These are phyloP conservation scores for Coemansia sp. DNA, from an alignment of 192 early-diverging fungal species.

Conservation along the genomic window DNA sequence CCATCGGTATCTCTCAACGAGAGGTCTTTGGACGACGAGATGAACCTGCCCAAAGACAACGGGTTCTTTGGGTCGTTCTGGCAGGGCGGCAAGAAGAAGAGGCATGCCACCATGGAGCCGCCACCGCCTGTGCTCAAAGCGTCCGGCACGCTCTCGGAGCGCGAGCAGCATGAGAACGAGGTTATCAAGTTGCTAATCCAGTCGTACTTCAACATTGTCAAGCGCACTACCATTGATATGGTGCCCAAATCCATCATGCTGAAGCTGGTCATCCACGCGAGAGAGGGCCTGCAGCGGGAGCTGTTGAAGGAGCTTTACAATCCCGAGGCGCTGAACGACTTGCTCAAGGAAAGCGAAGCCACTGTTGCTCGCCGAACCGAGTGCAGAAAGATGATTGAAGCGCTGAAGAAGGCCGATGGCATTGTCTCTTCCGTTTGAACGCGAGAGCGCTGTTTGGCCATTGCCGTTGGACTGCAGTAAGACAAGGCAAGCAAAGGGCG, in stretches of 20 bases:
- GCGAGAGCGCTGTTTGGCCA: neutral
- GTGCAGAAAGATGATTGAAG: slow-evolving; percentile 98
- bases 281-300: slow-evolving; percentile 94
- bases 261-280: slow-evolving; percentile 86
- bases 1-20: slow-evolving; percentile 40
- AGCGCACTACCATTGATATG: slow-evolving; percentile 94
- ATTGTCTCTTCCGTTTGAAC: slow-evolving; percentile 47
- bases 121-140: slow-evolving; percentile 79
- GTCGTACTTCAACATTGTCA: slow-evolving; percentile 99
- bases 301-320: slow-evolving; percentile 96
- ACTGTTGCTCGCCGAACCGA: slow-evolving; percentile 89
- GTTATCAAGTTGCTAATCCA: slow-evolving; percentile 97
- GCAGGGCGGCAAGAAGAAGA: slow-evolving; percentile 81
- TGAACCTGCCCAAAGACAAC: slow-evolving; percentile 61
- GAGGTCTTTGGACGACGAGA: slow-evolving; percentile 59
- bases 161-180: slow-evolving; percentile 97
- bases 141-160: slow-evolving; percentile 90
- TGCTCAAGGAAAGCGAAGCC: slow-evolving; percentile 93
- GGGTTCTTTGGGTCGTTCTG: slow-evolving; percentile 99
- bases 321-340: slow-evolving; percentile 86
- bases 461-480: neutral
- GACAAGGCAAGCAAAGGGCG: neutral
- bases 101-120: slow-evolving; percentile 66
- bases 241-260: slow-evolving; percentile 99
- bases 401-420: slow-evolving; percentile 58